Evolutionary conservation across 2,329 filamentous ascomycete genomes (phyloP).

Genomic region (Elsinoe necatrix): DNA sequence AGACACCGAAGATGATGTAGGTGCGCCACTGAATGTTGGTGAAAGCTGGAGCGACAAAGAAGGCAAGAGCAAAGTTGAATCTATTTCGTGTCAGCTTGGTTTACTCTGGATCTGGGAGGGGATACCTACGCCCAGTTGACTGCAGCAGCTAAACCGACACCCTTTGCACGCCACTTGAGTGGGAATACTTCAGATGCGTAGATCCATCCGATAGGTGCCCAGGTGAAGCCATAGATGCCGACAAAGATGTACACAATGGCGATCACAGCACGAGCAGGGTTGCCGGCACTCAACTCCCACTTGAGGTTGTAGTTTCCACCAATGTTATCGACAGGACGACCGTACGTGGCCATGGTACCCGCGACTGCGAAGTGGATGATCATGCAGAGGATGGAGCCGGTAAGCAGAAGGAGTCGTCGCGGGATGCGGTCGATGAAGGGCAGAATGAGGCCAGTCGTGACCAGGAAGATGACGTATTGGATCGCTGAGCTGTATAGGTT

Average conservation of each 20-base stretch:
- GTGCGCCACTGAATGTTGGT: conserved; percentile 50
- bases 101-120: conserved; percentile 45
- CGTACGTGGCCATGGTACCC: conserved; percentile 36
- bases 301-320: conserved; percentile 42
- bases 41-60: conserved; percentile 52
- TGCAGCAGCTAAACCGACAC: conserved; percentile 50
- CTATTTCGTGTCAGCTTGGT: background rate
- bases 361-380: conserved; percentile 42
- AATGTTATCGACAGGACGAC: conserved; percentile 35
- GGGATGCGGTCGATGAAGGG: conserved; percentile 34
- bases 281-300: conserved; percentile 40
- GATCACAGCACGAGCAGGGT: conserved; percentile 49
- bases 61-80: conserved; percentile 53
- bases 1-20: conserved; percentile 41
- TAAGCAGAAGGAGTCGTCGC: conserved; percentile 33
- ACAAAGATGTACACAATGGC: conserved; percentile 57
- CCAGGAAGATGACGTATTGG: conserved; percentile 37
- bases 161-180: conserved; percentile 51
- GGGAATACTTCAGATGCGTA: conserved; percentile 59
- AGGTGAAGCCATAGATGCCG: conserved; percentile 53
- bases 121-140: conserved; percentile 40
- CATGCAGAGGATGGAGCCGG: conserved; percentile 36
- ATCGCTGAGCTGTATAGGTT: conserved; percentile 35
- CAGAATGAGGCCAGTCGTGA: conserved; percentile 33
- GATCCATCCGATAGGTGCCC: conserved; percentile 49